Percentiles rank a stretch among this genome's conserved stretches.
Evolutionary conservation across 768 basidiomycete genomes (phyloP).

Genomic region (Boletellus ananas): DNA sequence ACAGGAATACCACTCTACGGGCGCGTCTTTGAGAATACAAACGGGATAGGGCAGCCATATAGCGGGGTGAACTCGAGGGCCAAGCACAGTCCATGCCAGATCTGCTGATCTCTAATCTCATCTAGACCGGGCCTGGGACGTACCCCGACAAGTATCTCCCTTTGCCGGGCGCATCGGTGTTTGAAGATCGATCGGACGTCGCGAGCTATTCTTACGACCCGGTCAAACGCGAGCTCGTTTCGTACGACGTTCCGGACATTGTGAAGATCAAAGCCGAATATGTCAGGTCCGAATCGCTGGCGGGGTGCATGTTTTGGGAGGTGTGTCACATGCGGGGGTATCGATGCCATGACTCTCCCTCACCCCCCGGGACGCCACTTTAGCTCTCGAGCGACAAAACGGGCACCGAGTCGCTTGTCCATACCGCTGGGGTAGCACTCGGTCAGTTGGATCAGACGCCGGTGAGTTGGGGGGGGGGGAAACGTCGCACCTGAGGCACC

Average conservation of each 20-base stretch:
- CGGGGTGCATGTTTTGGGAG: constrained; percentile 75
- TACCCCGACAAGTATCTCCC: constrained; percentile 79
- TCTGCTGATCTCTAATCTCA: constrained; percentile 1
- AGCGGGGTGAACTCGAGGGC: constrained; percentile 45
- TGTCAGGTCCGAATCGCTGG: constrained; percentile 55
- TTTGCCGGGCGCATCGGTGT: constrained; percentile 55
- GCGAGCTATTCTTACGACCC: constrained; percentile 76
- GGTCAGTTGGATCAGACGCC: constrained; percentile 55
- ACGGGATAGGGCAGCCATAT: constrained; percentile 64
- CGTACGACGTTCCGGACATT: constrained; percentile 73
- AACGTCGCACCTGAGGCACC: background rate
- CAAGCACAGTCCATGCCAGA: background rate
- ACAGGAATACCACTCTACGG: constrained; percentile 76
- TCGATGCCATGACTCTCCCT: too few species aligned
- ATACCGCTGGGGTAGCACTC: constrained; percentile 42
- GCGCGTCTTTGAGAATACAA: constrained; percentile 68
- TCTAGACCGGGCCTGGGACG: constrained; percentile 65
- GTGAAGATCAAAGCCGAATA: constrained; percentile 66
- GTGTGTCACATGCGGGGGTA: constrained; percentile 16
- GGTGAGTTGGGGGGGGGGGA: constrained; percentile 15
- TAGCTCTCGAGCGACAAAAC: constrained; percentile 58
- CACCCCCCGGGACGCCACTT: too few species aligned
- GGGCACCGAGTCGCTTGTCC: constrained; percentile 56
- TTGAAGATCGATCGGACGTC: constrained; percentile 66
- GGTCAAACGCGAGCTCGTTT: constrained; percentile 61